These are phyloP conservation scores for Phytophthora pseudosyringae DNA, from an alignment of 352 stramenopile genomes.

Conservation along the genomic window DNA sequence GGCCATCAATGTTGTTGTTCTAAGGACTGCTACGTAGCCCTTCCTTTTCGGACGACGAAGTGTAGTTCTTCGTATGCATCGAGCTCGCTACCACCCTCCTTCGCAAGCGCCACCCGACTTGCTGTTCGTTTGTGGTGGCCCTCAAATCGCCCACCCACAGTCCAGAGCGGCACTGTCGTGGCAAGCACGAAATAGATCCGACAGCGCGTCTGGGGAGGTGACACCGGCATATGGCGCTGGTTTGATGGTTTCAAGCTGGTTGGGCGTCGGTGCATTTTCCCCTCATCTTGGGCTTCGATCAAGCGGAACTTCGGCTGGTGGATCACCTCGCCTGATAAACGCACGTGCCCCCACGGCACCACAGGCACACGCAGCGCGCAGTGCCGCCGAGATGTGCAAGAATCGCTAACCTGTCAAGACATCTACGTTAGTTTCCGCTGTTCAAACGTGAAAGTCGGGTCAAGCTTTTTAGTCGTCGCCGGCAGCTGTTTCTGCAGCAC, in stretches of 20 bases:
- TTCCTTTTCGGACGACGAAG: constrained; percentile 4
- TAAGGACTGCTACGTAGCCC: neutral
- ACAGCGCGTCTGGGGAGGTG: too few relatives aligned
- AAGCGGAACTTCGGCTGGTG: constrained; percentile 11
- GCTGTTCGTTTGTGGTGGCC: constrained; percentile 11
- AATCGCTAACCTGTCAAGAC: constrained; percentile 10
- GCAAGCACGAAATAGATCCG: constrained; percentile 10
- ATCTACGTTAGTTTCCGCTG: constrained; percentile 28
- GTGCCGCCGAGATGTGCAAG: constrained; percentile 14
- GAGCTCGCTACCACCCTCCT: constrained; percentile 6
- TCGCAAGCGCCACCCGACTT: constrained; percentile 4
- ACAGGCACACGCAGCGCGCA: constrained; percentile 7
- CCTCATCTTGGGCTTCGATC: neutral
- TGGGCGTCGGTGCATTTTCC: neutral
- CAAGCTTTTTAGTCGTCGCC: constrained; percentile 26
- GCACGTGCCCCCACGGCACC: constrained; percentile 11
- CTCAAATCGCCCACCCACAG: constrained; percentile 12
- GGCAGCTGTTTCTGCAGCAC: constrained; percentile 26
- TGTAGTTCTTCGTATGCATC: neutral
- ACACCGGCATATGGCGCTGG: constrained; percentile 9
- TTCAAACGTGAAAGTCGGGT: constrained; percentile 17
- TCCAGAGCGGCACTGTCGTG: constrained; percentile 8
- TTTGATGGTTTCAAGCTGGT: constrained; percentile 17
- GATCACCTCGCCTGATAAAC: constrained; percentile 14
- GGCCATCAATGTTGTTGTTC: neutral